Conservation (phyloP, 805 yeast genomes). For the Tetrapisispora arboricola region DNA sequence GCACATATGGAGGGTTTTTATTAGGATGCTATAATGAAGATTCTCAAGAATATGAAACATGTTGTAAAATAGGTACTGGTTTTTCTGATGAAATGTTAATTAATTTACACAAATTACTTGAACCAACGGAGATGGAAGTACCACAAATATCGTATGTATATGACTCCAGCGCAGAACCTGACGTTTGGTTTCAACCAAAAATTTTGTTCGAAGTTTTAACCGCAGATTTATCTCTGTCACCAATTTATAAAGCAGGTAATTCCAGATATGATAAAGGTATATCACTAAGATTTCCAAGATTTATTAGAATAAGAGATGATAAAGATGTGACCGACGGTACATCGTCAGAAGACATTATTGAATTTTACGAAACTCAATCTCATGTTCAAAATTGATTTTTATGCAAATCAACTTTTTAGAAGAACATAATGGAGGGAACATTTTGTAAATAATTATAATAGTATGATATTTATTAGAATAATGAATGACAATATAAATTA, state of each 20-base stretch:
- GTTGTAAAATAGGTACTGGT: conserved; percentile 97
- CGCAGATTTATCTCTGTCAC: conserved; percentile 84
- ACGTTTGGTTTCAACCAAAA: conserved; percentile 90
- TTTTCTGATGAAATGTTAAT: conserved; percentile 78
- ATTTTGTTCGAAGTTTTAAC: conserved; percentile 78
- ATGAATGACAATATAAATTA: not conserved
- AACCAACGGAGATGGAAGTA: conserved; percentile 52
- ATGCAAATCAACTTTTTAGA: no score
- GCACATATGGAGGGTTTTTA: conserved; percentile 88
- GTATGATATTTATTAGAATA: not conserved
- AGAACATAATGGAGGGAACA: no score
- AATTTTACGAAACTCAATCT: conserved; percentile 70
- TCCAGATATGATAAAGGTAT: conserved; percentile 69
- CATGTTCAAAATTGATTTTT: conserved; percentile 13
- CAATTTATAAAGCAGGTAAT: conserved; percentile 79
- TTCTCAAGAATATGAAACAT: conserved; percentile 85
- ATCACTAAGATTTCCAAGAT: conserved; percentile 81
- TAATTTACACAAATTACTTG: conserved; percentile 46
- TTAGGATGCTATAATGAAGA: conserved; percentile 86
- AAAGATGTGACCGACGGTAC: conserved; percentile 83
- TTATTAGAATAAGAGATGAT: conserved; percentile 74
- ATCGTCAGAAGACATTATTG: conserved; percentile 70
- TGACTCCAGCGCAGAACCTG: conserved; percentile 71
- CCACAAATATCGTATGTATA: conserved; percentile 62
- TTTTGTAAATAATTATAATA: no score